Conservation (phyloP, 108 stramenopile genomes). For the Nitzschia sp. region DNA sequence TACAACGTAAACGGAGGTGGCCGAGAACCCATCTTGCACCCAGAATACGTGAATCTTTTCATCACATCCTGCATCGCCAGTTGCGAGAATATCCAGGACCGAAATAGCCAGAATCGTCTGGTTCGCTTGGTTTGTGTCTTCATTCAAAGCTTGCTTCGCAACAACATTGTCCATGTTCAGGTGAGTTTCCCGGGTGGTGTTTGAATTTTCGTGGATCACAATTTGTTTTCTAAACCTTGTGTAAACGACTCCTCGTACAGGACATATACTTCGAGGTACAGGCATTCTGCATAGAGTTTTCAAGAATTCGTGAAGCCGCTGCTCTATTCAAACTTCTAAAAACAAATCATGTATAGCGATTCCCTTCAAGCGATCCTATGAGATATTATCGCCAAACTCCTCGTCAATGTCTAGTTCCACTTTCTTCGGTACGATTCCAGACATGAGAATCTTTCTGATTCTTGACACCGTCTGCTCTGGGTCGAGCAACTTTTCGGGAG, state of each 20-base stretch:
- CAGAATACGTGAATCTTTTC: slow-evolving; percentile 95
- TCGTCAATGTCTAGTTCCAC: not conserved
- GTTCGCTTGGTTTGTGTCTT: slow-evolving; percentile 98
- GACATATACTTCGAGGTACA: slow-evolving; percentile 95
- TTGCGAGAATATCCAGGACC: slow-evolving; percentile 93
- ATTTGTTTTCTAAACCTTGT: not conserved
- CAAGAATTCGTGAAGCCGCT: slow-evolving; percentile 92
- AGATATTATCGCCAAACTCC: not conserved
- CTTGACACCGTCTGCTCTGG: slow-evolving; percentile 12
- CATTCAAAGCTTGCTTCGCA: slow-evolving; percentile 92
- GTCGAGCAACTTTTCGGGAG: not conserved
- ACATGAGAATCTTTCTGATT: slow-evolving; percentile 22
- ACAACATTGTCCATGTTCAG: slow-evolving; percentile 90
- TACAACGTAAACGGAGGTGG: slow-evolving; percentile 30
- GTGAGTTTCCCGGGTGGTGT: slow-evolving; percentile 29
- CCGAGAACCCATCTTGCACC: slow-evolving; percentile 74
- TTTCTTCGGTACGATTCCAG: slow-evolving; percentile 17
- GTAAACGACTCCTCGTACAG: not conserved
- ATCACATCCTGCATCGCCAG: slow-evolving; percentile 94
- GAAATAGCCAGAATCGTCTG: slow-evolving; percentile 91
- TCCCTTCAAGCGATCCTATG: not conserved
- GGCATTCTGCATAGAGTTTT: slow-evolving; percentile 96
- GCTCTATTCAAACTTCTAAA: slow-evolving; percentile 89
- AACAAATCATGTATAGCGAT: slow-evolving; percentile 5
- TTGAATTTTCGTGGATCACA: not conserved